Percentiles rank a stretch among this genome's conserved stretches.
phyloP scores from a whole-genome alignment of 78 protist genomes.

The Dictyostelium purpureum region DNA sequence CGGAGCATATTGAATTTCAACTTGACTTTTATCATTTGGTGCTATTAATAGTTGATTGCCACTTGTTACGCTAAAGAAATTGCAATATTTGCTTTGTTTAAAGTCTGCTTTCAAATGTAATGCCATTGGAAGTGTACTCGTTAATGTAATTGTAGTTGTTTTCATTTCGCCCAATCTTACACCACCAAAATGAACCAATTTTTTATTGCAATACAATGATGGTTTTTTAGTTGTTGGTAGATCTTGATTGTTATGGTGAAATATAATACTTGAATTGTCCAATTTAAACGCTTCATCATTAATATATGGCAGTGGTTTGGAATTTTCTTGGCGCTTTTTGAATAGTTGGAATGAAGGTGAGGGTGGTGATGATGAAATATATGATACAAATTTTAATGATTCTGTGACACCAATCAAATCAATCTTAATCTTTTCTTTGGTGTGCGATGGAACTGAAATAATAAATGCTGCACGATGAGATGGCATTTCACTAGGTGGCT shows the following conservation, averaged over 20 bases:
- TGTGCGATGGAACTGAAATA: neutral
- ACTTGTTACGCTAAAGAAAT: neutral
- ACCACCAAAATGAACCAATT: slow-evolving; percentile 52
- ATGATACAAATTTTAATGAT: neutral
- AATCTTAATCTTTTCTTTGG: slow-evolving; percentile 27
- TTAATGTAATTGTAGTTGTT: neutral
- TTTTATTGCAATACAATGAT: slow-evolving; percentile 23
- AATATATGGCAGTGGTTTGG: neutral
- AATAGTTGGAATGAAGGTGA: too few species aligned
- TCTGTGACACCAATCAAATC: slow-evolving; percentile 3
- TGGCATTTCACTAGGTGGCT: neutral
- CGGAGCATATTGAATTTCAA: slow-evolving; percentile 38
- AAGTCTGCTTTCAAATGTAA: slow-evolving; percentile 13
- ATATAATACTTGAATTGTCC: too few species aligned
- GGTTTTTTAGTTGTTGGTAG: neutral
- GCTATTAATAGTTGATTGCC: neutral
- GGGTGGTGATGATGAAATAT: slow-evolving; percentile 33
- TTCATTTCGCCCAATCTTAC: slow-evolving; percentile 37
- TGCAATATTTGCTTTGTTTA: neutral
- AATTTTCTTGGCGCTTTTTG: neutral
- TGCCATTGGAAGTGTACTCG: slow-evolving; percentile 5
- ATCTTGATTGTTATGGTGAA: neutral
- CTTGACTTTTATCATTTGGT: neutral
- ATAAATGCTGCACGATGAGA: slow-evolving; percentile 14
- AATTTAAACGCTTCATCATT: neutral